Evolutionary conservation across 2,329 filamentous ascomycete genomes (phyloP).

Genomic region (Sordariomycetes sp.): DNA sequence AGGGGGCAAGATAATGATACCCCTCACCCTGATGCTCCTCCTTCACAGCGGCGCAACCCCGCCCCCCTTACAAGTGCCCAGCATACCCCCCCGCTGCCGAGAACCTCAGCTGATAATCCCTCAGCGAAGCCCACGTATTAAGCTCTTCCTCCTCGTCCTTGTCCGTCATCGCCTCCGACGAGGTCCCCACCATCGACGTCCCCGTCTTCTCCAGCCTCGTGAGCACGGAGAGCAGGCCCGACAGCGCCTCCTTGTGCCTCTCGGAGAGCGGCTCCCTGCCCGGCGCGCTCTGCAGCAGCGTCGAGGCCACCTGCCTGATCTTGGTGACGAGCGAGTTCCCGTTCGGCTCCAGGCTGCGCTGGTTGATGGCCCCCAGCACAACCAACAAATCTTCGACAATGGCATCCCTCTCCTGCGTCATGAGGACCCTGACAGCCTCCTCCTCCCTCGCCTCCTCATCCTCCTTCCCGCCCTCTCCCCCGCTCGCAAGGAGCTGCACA

Average conservation of each 20-base stretch:
- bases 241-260: conserved; percentile 57
- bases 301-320: conserved; percentile 73
- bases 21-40: neutral
- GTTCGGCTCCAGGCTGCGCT: conserved; percentile 72
- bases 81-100: conserved; percentile 45
- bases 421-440: conserved; percentile 43
- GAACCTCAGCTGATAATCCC: conserved; percentile 67
- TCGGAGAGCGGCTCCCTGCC: conserved; percentile 25
- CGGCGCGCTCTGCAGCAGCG: conserved; percentile 27
- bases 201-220: conserved; percentile 58
- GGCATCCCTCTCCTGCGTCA: conserved; percentile 64
- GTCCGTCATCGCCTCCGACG: conserved; percentile 25
- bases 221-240: conserved; percentile 60
- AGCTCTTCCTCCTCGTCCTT: conserved; percentile 66
- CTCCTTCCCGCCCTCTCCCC: conserved; percentile 20
- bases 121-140: conserved; percentile 63
- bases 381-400: conserved; percentile 69
- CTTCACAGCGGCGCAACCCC: neutral
- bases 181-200: conserved; percentile 16
- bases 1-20: neutral
- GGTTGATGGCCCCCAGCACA: conserved; percentile 64
- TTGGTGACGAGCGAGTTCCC: conserved; percentile 60
- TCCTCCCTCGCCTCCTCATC: conserved; percentile 24
- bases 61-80: conserved; percentile 7
- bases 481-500: conserved; percentile 14